These are phyloP conservation scores for Amphicarpaea edgeworthii DNA, from an alignment of 306 rosid genomes.

Conservation along the genomic window DNA sequence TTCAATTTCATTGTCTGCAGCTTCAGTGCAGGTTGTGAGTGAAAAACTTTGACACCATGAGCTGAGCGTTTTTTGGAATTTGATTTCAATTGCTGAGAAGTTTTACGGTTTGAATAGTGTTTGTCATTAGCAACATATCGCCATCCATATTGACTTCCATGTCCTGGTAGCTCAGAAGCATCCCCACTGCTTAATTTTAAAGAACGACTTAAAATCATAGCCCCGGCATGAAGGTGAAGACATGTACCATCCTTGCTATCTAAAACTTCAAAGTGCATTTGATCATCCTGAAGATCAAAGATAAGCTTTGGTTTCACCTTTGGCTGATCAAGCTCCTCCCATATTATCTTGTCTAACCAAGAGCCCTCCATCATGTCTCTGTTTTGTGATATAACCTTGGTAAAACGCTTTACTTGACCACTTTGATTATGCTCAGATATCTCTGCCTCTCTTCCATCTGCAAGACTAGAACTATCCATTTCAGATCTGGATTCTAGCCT, in stretches of 20 bases:
- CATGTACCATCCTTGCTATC: slow-evolving; percentile 70
- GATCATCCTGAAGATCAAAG: slow-evolving; percentile 94
- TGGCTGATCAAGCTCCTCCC: slow-evolving; percentile 75
- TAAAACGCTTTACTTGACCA: slow-evolving; percentile 59
- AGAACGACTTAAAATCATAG: slow-evolving; percentile 75
- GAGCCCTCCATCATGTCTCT: slow-evolving; percentile 81
- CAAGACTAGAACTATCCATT: slow-evolving; percentile 52
- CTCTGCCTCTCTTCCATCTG: slow-evolving; percentile 56
- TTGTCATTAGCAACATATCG: slow-evolving; percentile 82
- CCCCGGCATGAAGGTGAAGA: slow-evolving; percentile 88
- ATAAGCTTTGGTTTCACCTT: slow-evolving; percentile 78
- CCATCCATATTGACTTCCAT: slow-evolving; percentile 94
- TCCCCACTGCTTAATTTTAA: slow-evolving; percentile 62
- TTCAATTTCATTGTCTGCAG: slow-evolving; percentile 93
- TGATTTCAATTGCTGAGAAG: slow-evolving; percentile 92
- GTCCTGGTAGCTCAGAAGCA: slow-evolving; percentile 71
- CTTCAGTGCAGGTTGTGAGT: slow-evolving; percentile 91
- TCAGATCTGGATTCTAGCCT: slow-evolving; percentile 71
- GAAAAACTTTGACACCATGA: slow-evolving; percentile 91
- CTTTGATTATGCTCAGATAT: slow-evolving; percentile 54
- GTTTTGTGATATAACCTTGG: slow-evolving; percentile 70
- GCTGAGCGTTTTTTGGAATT: slow-evolving; percentile 88
- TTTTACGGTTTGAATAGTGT: slow-evolving; percentile 88
- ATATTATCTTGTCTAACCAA: slow-evolving; percentile 86
- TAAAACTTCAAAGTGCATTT: slow-evolving; percentile 92